A percentile compares a stretch with the other conserved stretches of the same genome.
phyloP scores from a whole-genome alignment of 1,139 yeast genomes.

The Dujonia santamariae region DNA sequence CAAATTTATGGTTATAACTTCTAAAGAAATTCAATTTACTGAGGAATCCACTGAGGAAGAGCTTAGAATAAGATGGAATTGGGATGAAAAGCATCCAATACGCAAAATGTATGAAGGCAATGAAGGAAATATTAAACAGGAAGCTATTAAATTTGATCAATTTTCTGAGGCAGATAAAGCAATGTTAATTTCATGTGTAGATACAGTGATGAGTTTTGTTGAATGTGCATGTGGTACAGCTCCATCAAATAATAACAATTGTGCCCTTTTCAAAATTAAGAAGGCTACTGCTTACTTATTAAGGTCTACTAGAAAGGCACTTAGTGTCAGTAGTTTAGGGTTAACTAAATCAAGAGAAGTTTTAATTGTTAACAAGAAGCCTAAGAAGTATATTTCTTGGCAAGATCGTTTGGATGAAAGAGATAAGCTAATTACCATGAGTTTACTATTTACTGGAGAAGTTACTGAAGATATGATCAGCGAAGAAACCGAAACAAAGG shows the following conservation, averaged over 20 bases:
- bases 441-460: constrained; percentile 13
- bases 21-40: constrained; percentile 46
- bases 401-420: constrained; percentile 31
- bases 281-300: constrained; percentile 57
- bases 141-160: constrained; percentile 43
- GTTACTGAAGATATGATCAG: constrained; percentile 9
- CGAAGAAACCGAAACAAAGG: background rate
- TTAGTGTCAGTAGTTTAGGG: constrained; percentile 38
- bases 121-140: constrained; percentile 13
- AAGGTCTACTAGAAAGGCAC: constrained; percentile 55
- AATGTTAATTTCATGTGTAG: constrained; percentile 56
- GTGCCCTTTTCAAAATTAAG: constrained; percentile 59
- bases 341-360: constrained; percentile 40
- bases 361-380: constrained; percentile 30
- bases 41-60: constrained; percentile 52
- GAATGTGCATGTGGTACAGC: constrained; percentile 72
- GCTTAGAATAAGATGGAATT: constrained; percentile 79
- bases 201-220: constrained; percentile 52
- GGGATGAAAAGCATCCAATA: constrained; percentile 82
- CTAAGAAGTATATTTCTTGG: constrained; percentile 39
- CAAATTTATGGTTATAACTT: constrained; percentile 58
- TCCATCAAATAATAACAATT: constrained; percentile 30
- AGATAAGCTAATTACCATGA: constrained; percentile 26
- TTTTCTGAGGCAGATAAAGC: constrained; percentile 50
- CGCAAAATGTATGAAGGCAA: constrained; percentile 38